Evolutionary conservation across 179 eudicot genomes (phyloP).

Genomic region (Carnegiea gigantea): DNA sequence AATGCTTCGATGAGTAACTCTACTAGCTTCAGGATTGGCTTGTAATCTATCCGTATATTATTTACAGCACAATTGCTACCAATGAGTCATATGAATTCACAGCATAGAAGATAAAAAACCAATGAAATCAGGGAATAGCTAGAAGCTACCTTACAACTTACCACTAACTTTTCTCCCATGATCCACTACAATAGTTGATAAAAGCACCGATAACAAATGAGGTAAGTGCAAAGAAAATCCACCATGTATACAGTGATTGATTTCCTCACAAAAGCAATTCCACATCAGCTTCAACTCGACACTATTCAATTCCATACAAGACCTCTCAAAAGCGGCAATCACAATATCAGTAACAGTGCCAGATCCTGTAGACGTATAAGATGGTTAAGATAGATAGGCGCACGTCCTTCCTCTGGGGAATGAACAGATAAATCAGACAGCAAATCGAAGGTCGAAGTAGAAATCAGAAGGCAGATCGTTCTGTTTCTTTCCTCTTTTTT

Average conservation of each 20-base stretch:
- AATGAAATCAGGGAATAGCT: background rate
- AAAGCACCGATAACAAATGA: constrained; percentile 63
- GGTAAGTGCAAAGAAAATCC: constrained; percentile 45
- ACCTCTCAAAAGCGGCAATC: constrained; percentile 48
- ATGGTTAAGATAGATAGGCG: constrained; percentile 10
- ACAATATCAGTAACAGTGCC: constrained; percentile 61
- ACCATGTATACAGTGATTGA: constrained; percentile 33
- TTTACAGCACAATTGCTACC: background rate
- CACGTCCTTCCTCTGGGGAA: background rate
- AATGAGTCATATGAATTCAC: constrained; percentile 6
- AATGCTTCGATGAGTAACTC: constrained; percentile 44
- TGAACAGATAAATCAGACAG: background rate
- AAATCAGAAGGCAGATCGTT: background rate
- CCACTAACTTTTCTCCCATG: constrained; percentile 55
- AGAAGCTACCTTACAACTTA: constrained; percentile 31
- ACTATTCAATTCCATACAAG: constrained; percentile 60
- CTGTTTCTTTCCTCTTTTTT: background rate
- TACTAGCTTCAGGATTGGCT: constrained; percentile 45
- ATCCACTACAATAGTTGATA: constrained; percentile 53
- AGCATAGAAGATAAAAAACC: constrained; percentile 10
- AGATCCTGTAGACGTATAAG: constrained; percentile 41
- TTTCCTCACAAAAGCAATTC: constrained; percentile 51
- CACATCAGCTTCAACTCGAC: constrained; percentile 53
- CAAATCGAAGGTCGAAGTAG: background rate
- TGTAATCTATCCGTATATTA: constrained; percentile 48